phyloP scores from a whole-genome alignment of 805 yeast species.

The Saturnispora zaruensis region DNA sequence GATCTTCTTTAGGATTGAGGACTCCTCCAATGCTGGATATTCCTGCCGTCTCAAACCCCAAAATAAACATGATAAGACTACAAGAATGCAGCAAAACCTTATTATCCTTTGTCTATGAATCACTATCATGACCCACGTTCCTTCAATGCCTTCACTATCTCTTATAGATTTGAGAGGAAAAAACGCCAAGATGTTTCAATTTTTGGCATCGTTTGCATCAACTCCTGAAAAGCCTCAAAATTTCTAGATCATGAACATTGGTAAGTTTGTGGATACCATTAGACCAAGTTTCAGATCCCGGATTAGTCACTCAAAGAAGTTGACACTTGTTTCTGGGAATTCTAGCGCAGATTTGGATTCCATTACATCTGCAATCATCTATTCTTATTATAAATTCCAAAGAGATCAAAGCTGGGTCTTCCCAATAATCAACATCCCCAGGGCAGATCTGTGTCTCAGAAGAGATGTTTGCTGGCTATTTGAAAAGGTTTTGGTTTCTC shows the following conservation, averaged over 20 bases:
- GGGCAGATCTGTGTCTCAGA: conserved; percentile 55
- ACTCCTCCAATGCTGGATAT: neutral
- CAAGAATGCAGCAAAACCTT: neutral
- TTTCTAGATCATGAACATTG: neutral
- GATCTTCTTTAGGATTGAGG: neutral
- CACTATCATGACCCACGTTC: neutral
- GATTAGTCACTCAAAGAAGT: conserved; percentile 2
- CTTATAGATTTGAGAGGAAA: neutral
- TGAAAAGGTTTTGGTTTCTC: conserved; percentile 35
- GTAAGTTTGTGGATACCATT: neutral
- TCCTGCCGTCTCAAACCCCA: neutral
- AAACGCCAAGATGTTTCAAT: neutral
- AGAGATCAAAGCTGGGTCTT: conserved; percentile 29
- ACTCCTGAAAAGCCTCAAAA: neutral
- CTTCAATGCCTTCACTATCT: neutral
- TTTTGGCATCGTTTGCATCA: neutral
- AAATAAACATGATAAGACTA: neutral
- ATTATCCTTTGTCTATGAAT: neutral
- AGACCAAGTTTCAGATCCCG: neutral
- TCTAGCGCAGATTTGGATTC: conserved; percentile 90
- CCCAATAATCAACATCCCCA: conserved; percentile 74
- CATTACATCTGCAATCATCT: conserved; percentile 63
- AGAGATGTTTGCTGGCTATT: conserved; percentile 61
- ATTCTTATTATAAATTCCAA: conserved; percentile 47
- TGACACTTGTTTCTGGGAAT: conserved; percentile 59